Percentiles rank a stretch among this genome's conserved stretches.
phyloP scores from a whole-genome alignment of 371 early-diverging fungal genomes.

The Mucor plumbeus region DNA sequence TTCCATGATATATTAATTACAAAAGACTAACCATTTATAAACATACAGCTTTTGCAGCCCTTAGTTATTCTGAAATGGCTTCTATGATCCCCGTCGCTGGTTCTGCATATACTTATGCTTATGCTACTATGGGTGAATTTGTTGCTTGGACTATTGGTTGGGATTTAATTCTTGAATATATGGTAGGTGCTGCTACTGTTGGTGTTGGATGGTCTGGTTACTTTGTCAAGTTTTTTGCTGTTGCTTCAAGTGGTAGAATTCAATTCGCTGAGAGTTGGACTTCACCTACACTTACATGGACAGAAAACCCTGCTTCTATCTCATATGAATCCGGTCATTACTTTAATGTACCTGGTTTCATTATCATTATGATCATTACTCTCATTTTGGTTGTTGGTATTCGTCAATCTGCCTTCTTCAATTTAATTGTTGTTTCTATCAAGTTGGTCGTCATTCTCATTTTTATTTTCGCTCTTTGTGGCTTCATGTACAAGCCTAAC shows the following conservation, averaged over 20 bases:
- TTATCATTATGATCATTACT: conserved; percentile 67
- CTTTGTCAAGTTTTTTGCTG: conserved; percentile 68
- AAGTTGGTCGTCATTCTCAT: conserved; percentile 80
- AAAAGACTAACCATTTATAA: background rate
- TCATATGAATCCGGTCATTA: conserved; percentile 53
- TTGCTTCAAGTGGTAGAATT: conserved; percentile 55
- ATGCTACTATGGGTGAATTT: conserved; percentile 85
- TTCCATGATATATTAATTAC: background rate
- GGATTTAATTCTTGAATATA: conserved; percentile 86
- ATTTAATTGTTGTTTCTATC: conserved; percentile 70
- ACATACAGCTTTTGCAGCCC: conserved; percentile 64
- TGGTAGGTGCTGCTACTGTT: conserved; percentile 77
- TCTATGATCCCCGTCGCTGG: conserved; percentile 86
- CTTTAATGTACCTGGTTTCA: conserved; percentile 78
- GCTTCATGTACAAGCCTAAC: conserved; percentile 71
- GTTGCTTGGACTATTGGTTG: conserved; percentile 86
- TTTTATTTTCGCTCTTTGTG: conserved; percentile 74
- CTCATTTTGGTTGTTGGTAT: conserved; percentile 68
- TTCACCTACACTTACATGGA: conserved; percentile 68
- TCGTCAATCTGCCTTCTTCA: conserved; percentile 72
- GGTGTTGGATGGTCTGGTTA: conserved; percentile 84
- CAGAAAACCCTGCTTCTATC: conserved; percentile 45
- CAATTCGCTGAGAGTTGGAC: conserved; percentile 58
- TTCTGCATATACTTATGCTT: conserved; percentile 84
- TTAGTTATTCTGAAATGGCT: conserved; percentile 85